phyloP scores from a whole-genome alignment of 352 stramenopile genomes.

The Pythium aquatile region DNA sequence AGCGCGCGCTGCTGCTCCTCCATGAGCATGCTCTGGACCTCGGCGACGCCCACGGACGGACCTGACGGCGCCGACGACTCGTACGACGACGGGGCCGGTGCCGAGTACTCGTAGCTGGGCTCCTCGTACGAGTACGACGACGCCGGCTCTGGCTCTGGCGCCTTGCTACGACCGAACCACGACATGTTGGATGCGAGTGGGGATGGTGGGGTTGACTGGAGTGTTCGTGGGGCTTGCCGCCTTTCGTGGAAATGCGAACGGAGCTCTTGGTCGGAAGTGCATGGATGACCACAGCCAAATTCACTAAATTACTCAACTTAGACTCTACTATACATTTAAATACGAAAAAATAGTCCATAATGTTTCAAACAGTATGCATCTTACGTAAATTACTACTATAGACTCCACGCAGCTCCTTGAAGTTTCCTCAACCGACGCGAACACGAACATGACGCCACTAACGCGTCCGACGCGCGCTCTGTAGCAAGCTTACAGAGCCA shows the following conservation, averaged over 20 bases:
- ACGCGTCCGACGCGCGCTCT: background rate
- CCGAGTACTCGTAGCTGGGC: conserved; percentile 71
- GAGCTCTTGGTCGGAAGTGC: conserved; percentile 2
- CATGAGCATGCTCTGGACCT: conserved; percentile 82
- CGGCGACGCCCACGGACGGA: conserved; percentile 40
- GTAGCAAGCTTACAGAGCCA: background rate
- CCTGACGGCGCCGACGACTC: conserved; percentile 31
- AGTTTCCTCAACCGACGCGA: background rate
- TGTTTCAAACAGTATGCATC: background rate
- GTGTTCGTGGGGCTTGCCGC: background rate
- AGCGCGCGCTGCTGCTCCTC: conserved; percentile 87
- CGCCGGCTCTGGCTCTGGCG: conserved; percentile 42
- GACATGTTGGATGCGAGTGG: conserved; percentile 42
- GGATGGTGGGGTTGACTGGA: background rate
- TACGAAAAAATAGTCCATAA: background rate
- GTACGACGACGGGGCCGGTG: conserved; percentile 35
- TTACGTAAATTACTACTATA: background rate
- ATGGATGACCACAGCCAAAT: background rate
- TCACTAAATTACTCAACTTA: background rate
- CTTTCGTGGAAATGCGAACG: conserved; percentile 4
- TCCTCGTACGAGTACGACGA: conserved; percentile 67
- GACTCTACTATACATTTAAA: background rate
- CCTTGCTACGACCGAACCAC: conserved; percentile 82
- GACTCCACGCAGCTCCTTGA: background rate
- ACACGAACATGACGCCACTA: background rate